phyloP scores from a whole-genome alignment of 352 stramenopile species.

The Saprolegnia parasitica region DNA sequence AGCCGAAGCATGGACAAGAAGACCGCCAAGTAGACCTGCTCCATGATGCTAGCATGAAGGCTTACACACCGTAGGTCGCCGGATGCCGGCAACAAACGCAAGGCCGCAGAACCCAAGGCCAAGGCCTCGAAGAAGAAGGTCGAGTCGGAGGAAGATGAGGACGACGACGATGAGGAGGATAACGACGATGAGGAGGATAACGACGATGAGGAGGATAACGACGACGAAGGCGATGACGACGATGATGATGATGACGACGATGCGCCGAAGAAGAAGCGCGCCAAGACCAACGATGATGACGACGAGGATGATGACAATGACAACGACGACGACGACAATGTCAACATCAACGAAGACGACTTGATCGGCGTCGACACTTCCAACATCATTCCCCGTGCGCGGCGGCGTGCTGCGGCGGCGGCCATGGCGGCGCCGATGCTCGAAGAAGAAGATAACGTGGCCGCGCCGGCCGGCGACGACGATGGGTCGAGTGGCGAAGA shows the following conservation, averaged over 20 bases:
- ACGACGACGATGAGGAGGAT: slow-evolving; percentile 44
- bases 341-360: slow-evolving; percentile 85
- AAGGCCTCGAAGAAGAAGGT: slow-evolving; percentile 37
- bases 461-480: slow-evolving; percentile 45
- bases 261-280: background rate
- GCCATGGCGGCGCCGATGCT: slow-evolving; percentile 64
- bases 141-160: slow-evolving; percentile 33
- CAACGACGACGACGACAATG: slow-evolving; percentile 59
- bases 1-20: slow-evolving; percentile 8
- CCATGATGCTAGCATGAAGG: background rate
- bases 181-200: slow-evolving; percentile 40
- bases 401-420: slow-evolving; percentile 62
- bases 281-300: slow-evolving; percentile 34
- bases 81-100: slow-evolving; percentile 34
- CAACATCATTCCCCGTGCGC: slow-evolving; percentile 80
- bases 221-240: slow-evolving; percentile 45
- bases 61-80: slow-evolving; percentile 8
- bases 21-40: slow-evolving; percentile 1
- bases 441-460: slow-evolving; percentile 35
- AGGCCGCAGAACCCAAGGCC: slow-evolving; percentile 36
- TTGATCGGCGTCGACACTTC: slow-evolving; percentile 76
- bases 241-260: slow-evolving; percentile 37
- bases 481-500: slow-evolving; percentile 73
- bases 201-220: slow-evolving; percentile 35
- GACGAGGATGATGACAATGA: slow-evolving; percentile 59